These are phyloP conservation scores for Gracilaria domingensis DNA, from an alignment of 23 red algal genomes.

Conservation along the genomic window DNA sequence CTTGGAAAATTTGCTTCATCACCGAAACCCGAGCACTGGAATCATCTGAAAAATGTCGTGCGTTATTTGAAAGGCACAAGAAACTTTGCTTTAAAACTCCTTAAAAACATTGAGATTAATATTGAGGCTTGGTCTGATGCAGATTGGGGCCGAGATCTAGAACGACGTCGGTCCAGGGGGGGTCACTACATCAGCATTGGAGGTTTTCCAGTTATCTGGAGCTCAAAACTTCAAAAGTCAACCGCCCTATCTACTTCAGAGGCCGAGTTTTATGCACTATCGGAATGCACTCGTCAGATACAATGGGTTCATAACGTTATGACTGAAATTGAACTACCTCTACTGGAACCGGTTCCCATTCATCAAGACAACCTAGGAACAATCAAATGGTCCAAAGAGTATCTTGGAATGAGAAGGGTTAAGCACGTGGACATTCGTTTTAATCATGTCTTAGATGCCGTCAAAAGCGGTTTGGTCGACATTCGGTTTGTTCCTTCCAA, in stretches of 20 bases:
- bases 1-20: conserved; percentile 13
- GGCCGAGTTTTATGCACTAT: conserved; percentile 38
- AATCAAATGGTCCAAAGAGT: conserved; percentile 33
- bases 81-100: neutral
- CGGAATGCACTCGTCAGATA: neutral
- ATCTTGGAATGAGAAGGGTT: conserved; percentile 6
- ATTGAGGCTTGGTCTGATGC: conserved; percentile 1
- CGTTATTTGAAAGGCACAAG: conserved; percentile 6
- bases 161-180: neutral
- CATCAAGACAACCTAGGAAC: conserved; percentile 22
- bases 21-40: conserved; percentile 5
- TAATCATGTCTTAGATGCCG: neutral
- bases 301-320: neutral
- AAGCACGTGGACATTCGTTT: conserved; percentile 4
- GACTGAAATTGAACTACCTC: neutral
- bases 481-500: conserved; percentile 7
- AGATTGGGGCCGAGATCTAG: conserved; percentile 31
- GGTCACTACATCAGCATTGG: no score
- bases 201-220: neutral
- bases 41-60: neutral
- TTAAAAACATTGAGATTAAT: no score
- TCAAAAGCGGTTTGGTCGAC: neutral
- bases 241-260: conserved; percentile 8
- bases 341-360: neutral
- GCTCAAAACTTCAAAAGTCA: neutral